phyloP scores from a whole-genome alignment of 495 filamentous ascomycete species.

The Aspergillus funiculosus region DNA sequence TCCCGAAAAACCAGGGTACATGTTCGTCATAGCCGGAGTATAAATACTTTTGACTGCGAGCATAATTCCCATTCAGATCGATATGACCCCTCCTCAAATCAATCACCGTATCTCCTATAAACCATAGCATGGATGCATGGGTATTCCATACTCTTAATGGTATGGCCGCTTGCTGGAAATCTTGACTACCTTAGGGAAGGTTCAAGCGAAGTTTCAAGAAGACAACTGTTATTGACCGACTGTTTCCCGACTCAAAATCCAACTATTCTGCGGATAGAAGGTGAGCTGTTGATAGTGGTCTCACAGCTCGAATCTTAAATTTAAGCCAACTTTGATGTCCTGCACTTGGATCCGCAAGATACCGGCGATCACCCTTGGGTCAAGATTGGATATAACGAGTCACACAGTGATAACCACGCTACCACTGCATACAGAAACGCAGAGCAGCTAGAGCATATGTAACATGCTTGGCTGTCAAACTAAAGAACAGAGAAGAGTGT shows the following conservation, averaged over 20 bases:
- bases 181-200: no score
- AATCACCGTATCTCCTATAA: no score
- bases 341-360: not conserved
- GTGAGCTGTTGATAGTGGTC: not conserved
- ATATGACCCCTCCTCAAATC: no score
- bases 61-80: no score
- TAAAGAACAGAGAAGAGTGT: not conserved
- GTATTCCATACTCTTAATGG: no score
- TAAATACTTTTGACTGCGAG: no score
- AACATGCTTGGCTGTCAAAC: not conserved
- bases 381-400: not conserved
- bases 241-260: not conserved
- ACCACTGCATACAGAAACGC: not conserved
- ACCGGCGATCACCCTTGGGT: not conserved
- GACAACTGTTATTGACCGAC: no score
- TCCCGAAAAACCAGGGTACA: no score
- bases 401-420: not conserved
- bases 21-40: no score
- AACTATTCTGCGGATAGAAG: not conserved
- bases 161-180: no score
- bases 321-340: not conserved
- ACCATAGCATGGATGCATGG: no score
- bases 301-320: not conserved
- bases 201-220: no score
- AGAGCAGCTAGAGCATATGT: conserved; percentile 9